Conservation (phyloP, 176 grass and related monocot genomes). For the Urochloa ruziziensis region DNA sequence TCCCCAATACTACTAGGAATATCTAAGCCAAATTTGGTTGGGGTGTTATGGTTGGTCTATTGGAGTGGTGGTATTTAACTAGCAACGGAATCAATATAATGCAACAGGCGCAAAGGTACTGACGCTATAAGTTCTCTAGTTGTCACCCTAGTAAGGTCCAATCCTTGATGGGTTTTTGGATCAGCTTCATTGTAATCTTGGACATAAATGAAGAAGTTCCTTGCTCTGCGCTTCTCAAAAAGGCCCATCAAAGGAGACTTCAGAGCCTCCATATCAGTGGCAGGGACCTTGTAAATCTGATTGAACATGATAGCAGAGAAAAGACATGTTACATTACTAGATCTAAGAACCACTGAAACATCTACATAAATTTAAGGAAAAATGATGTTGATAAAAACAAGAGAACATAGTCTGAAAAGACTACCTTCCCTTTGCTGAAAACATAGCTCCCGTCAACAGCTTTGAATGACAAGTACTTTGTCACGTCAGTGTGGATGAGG, state of each 20-base stretch:
- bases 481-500: conserved; percentile 84
- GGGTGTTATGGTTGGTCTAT: conserved; percentile 20
- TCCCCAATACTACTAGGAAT: background rate
- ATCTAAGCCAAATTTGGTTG: background rate
- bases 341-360: background rate
- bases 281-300: conserved; percentile 94
- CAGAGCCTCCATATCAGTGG: conserved; percentile 91
- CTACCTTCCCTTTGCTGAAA: conserved; percentile 92
- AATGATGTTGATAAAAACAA: conserved; percentile 5
- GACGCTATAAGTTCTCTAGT: conserved; percentile 81
- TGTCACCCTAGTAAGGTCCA: conserved; percentile 77
- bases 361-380: background rate
- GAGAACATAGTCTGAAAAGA: background rate
- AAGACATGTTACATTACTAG: conserved; percentile 4
- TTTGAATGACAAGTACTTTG: conserved; percentile 93
- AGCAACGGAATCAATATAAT: conserved; percentile 2
- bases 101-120: conserved; percentile 26
- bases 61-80: background rate
- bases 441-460: conserved; percentile 92
- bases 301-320: conserved; percentile 13
- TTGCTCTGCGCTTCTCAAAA: conserved; percentile 91
- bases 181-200: conserved; percentile 87
- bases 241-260: conserved; percentile 93
- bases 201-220: conserved; percentile 92
- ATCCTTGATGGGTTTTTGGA: conserved; percentile 82